phyloP scores from a whole-genome alignment of 495 filamentous ascomycete species.

The Aspergillus funiculosus region DNA sequence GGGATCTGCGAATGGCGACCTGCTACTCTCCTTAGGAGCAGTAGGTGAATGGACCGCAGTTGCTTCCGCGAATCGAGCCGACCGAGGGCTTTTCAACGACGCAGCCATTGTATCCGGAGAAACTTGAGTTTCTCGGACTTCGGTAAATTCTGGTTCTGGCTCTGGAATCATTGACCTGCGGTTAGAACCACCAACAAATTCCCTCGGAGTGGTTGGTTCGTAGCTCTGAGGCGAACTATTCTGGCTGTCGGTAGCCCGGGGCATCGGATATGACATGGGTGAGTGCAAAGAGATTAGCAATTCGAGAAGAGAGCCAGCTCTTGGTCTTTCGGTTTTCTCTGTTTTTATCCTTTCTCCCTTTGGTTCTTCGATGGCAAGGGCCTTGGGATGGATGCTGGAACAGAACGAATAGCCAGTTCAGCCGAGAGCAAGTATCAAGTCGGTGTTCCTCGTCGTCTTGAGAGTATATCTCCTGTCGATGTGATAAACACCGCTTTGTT shows the following conservation, averaged over 20 bases:
- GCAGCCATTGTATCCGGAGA: conserved; percentile 46
- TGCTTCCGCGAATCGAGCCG: conserved; percentile 85
- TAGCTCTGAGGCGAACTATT: conserved; percentile 29
- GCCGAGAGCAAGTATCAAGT: not conserved
- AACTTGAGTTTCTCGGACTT: conserved; percentile 22
- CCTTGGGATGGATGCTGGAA: not conserved
- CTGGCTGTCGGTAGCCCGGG: conserved; percentile 23
- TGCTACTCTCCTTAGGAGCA: conserved; percentile 44
- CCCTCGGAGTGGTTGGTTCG: conserved; percentile 30
- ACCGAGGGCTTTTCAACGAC: conserved; percentile 71
- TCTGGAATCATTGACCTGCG: conserved; percentile 28
- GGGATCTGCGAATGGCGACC: conserved; percentile 65
- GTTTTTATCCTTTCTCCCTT: not conserved
- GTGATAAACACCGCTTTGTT: not conserved
- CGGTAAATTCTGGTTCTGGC: conserved; percentile 19
- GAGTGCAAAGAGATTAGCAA: conserved; percentile 8
- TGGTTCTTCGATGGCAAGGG: not conserved
- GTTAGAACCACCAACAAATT: conserved; percentile 31
- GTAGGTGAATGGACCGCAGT: conserved; percentile 83
- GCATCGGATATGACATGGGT: conserved; percentile 23
- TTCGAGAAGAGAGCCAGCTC: conserved; percentile 37
- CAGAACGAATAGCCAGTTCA: not conserved
- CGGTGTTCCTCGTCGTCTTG: too few relatives aligned
- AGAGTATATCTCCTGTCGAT: too few relatives aligned
- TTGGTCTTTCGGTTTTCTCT: conserved; percentile 8